These are phyloP conservation scores for Grosmannia serpens DNA, from an alignment of 2,329 filamentous ascomycete species.

Conservation along the genomic window DNA sequence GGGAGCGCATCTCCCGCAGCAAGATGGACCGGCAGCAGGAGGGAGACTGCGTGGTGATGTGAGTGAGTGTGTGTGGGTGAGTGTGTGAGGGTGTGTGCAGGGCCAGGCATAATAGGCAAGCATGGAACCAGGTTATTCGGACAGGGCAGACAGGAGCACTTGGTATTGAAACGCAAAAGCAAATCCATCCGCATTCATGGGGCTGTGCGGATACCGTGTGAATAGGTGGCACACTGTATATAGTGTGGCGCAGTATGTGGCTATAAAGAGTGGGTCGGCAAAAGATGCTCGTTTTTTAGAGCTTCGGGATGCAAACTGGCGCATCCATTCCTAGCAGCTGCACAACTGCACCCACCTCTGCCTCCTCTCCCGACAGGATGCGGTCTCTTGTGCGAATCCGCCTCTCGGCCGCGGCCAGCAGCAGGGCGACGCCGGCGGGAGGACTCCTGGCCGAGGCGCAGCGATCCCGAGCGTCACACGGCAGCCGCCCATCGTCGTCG, in stretches of 20 bases:
- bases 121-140: too few relatives aligned
- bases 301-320: too few relatives aligned
- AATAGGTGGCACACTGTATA: too few relatives aligned
- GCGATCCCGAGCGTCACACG: background rate
- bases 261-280: too few relatives aligned
- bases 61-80: constrained; percentile 15
- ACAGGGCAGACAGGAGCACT: background rate
- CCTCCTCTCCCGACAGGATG: background rate
- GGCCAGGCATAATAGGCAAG: background rate
- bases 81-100: background rate
- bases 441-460: background rate
- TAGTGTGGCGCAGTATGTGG: too few relatives aligned
- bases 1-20: constrained; percentile 70
- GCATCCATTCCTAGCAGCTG: background rate
- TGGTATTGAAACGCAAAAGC: too few relatives aligned
- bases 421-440: background rate
- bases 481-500: background rate
- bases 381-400: background rate
- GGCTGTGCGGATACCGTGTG: too few relatives aligned
- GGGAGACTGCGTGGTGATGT: constrained; percentile 82
- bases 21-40: constrained; percentile 77
- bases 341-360: background rate
- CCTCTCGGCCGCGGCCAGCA: background rate
- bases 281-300: too few relatives aligned
- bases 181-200: too few relatives aligned